phyloP scores from a whole-genome alignment of 768 basidiomycete genomes.

The Boletus vermiculosoides region DNA sequence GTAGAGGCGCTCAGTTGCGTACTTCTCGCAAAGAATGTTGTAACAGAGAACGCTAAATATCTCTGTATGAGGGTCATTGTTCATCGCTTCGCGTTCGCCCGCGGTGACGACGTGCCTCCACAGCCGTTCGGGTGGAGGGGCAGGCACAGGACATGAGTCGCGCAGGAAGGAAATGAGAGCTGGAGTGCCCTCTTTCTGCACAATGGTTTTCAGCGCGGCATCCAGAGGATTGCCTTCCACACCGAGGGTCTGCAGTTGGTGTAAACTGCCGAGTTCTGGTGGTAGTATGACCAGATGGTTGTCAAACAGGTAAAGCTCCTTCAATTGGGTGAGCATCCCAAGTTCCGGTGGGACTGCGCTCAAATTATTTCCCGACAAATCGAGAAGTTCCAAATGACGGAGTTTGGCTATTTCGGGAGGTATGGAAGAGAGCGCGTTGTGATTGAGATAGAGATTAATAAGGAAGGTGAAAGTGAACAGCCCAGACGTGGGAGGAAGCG shows the following conservation, averaged over 20 bases:
- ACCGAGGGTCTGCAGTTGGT: constrained; percentile 90
- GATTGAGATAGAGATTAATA: constrained; percentile 92
- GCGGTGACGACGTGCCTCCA: constrained; percentile 67
- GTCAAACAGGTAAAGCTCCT: constrained; percentile 94
- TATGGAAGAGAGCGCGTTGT: constrained; percentile 78
- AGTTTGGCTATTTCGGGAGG: constrained; percentile 84
- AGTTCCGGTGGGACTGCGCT: constrained; percentile 77
- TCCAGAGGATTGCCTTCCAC: constrained; percentile 98
- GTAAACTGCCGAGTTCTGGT: constrained; percentile 81
- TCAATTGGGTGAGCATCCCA: constrained; percentile 85
- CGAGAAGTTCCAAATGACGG: constrained; percentile 83
- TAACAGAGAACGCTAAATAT: constrained; percentile 81
- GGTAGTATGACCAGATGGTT: constrained; percentile 88
- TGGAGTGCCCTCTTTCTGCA: constrained; percentile 94
- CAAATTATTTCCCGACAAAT: constrained; percentile 88
- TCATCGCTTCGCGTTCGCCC: constrained; percentile 56
- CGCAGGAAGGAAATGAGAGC: constrained; percentile 89
- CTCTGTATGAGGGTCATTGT: constrained; percentile 67
- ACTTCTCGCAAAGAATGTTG: constrained; percentile 93
- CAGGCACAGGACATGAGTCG: constrained; percentile 83
- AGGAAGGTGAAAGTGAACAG: constrained; percentile 90
- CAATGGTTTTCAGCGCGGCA: constrained; percentile 64
- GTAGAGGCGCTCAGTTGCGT: constrained; percentile 85
- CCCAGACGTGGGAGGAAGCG: constrained; percentile 72
- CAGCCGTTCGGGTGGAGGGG: constrained; percentile 74